Base-by-base conservation (phyloP, 495 filamentous ascomycete genomes). In the Pyrenopolyporus hunteri region DNA sequence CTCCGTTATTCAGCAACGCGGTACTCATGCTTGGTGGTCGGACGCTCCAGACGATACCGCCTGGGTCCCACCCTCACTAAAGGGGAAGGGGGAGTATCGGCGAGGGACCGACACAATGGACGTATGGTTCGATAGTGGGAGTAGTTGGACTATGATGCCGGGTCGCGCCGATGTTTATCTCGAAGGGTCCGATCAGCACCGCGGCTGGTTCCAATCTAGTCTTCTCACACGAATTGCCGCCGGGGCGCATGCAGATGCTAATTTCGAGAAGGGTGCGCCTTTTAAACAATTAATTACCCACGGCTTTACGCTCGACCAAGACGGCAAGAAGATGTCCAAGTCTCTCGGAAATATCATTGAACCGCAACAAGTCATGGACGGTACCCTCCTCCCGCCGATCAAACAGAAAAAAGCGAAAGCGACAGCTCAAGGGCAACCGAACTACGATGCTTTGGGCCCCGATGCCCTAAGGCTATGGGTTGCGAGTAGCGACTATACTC, bases 191-290 rank as follows among this genome's bases (percentile, higher is more conserved):
- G 94, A 99, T 71, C 94, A 99, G 67, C 93, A 97, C 70, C 89
- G 94, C 33, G 94, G 94, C 5, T 99, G 94, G 94, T 99, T 99
- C 73, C 94, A 99, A 74, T 97, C 93, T n/a, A 93, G 91, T 44
- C 83, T 99, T n/a, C 83, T 99, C 32, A 99, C 94, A 0, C 83
- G 87, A 56, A 83, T 93, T 19, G 78, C 61, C 29, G 77, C 75
- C 44, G 69, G 69, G 57, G 70, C 63, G 1, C 64, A 66, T 46
- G 29, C 61, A 60, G 40, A 58, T 13, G 16, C 63, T 4, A 39
- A 45, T 31, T 71, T 22, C 59, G 71, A 37, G 45, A 64, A 65
- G 14, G 63, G 67, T 1, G 67, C 70, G 6, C 95, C 94, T 0
- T 99, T 91, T 79, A 88, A 84, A 56, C 88, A 84, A 25, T 79